phyloP scores from a whole-genome alignment of 2,329 filamentous ascomycete genomes.

The Tolypocladium pustulatum region DNA sequence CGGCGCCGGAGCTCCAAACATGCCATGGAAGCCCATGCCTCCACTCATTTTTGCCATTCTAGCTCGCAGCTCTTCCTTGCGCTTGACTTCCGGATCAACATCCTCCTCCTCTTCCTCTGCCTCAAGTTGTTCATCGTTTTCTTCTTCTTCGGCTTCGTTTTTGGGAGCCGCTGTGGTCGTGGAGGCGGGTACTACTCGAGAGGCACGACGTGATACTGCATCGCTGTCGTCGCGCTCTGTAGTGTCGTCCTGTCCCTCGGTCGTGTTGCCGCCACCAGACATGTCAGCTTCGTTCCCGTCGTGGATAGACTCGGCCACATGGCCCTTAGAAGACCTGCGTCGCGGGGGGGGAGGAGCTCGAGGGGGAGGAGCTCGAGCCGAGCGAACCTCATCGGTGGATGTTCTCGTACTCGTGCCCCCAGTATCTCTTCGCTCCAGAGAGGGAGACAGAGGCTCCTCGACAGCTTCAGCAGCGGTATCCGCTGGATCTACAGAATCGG shows the following conservation, averaged over 20 bases:
- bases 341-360: slow-evolving; percentile 33
- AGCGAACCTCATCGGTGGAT: slow-evolving; percentile 36
- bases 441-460: slow-evolving; percentile 17
- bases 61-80: slow-evolving; percentile 79
- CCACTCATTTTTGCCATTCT: slow-evolving; percentile 99
- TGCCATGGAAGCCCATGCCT: slow-evolving; percentile 91
- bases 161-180: slow-evolving; percentile 22
- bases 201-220: slow-evolving; percentile 32
- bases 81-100: slow-evolving; percentile 74
- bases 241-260: slow-evolving; percentile 47
- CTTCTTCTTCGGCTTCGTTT: slow-evolving; percentile 63
- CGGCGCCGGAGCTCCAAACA: slow-evolving; percentile 70
- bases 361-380: slow-evolving; percentile 24
- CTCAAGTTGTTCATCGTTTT: slow-evolving; percentile 53
- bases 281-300: slow-evolving; percentile 57
- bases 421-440: slow-evolving; percentile 35
- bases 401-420: slow-evolving; percentile 36
- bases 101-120: slow-evolving; percentile 69
- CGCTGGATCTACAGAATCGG: slow-evolving; percentile 29
- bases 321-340: slow-evolving; percentile 41
- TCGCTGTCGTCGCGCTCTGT: slow-evolving; percentile 70
- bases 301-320: slow-evolving; percentile 30
- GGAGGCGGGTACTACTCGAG: slow-evolving; percentile 26
- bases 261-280: slow-evolving; percentile 54
- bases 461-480: slow-evolving; percentile 17